Evolutionary conservation across 2,329 filamentous ascomycete species (phyloP), one percentile per base, ranked within the genome.

Genomic region (Fragosphaeria purpurea): DNA sequence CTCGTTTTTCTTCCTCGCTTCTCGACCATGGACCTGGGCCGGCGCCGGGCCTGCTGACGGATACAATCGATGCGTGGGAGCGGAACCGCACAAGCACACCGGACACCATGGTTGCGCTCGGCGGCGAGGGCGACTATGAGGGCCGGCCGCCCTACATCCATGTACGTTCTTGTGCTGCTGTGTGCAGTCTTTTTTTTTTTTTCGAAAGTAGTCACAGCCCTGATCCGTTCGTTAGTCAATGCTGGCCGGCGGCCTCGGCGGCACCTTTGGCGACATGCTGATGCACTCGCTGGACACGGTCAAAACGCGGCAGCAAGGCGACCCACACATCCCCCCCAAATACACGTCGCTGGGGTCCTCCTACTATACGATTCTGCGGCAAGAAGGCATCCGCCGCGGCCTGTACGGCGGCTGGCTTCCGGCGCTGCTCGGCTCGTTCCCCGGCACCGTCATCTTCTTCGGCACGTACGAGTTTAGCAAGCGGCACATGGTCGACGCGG

Each of bases 231-330:
- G 22, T 22, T 22, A 95, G 88, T 83, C 86, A 65, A 98, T 97
- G 90, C 76, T 98, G 62, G 93, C 93, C 37, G 93, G 93, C 62
- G 93, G 91, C 53, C 74, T 94, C 48, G 93, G 94, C 62, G 93
- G 93, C 48, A 90, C 87, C 12, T 94, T 86, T 50, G 93, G 94
- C 53, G 93, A 98, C 67, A 86, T 98, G 78, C 74, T 98, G 58
- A 98, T 98, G 93, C 93, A 98, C 71, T 97, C 91, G 44, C 79
- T 98, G 62, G 93, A 98, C 67, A 98, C 93, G 1, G 93, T 98
- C 61, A 98, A 98, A 71, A 98, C 93, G 44, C 81, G 93, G 59
- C 94, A 98, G 67, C 93, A 98, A 69, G 93, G 91, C 62, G 93
- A 97, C 63, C 90, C 91, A 43, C 85, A 93, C 64, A 79, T 95